Base-by-base conservation (phyloP, 169 alveolate species). In the Plasmodium berghei region DNA sequence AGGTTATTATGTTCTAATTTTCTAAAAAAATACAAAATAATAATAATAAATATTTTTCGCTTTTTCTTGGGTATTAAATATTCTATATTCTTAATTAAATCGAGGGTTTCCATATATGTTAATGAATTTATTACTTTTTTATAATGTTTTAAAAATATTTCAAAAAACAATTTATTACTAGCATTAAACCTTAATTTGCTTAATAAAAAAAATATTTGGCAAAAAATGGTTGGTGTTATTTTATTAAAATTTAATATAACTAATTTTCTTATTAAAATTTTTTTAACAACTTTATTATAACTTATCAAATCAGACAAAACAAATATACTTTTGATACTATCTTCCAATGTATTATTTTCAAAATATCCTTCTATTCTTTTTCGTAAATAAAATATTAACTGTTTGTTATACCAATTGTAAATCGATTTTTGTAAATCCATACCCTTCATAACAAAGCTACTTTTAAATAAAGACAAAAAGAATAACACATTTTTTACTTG, bases 131-230 rank as follows among this genome's bases (percentile, higher is more conserved):
- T 67, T 6, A 83, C 20, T 48, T 54, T 83, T 62, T 67, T 83
- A 72, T 83, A 83, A 83, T 83, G 80, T 42, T 83, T 83, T 58
- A 83, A 83, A 55, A 83, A 83, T 26, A 83, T 20, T n/a, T 83
- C 85, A 42, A 40, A 54, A 26, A 67, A 67, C 55, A 83, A 6
- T 61, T 45, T 42, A 24, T 83, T 83, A 20, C 90, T 67, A 16
- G 90, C 80, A 67, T 83, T 54, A 67, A 67, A 83, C 42, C 62
- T 66, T 83, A 83, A 71, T 71, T 83, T 83, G 56, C 67, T 83
- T 55, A 67, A 71, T 62, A 83, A 66, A 18, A 83, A 83, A 66
- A 83, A 83, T 18, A 83, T 67, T 56, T 83, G 85, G 42, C 90
- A 83, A 26, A 83, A 83, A 58, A 83, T n/a, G 20, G 59, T 12